phyloP scores from a whole-genome alignment of 225 moss, liverwort and hornwort genomes.

The Rhytidiadelphus loreus region DNA sequence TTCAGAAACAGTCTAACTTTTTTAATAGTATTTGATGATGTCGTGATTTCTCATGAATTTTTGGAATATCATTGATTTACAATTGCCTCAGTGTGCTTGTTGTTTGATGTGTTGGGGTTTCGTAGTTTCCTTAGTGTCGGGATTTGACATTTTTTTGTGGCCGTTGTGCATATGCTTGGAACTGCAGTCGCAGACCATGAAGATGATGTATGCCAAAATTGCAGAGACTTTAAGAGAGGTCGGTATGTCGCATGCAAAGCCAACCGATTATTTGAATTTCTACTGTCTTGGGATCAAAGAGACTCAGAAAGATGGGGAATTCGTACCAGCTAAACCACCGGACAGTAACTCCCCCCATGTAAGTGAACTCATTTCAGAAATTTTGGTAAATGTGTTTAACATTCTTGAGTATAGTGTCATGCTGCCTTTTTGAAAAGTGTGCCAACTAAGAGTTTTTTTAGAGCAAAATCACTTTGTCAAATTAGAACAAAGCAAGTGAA shows the following conservation, averaged over 20 bases:
- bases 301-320: constrained; percentile 31
- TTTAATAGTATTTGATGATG: not conserved
- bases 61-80: not conserved
- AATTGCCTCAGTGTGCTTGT: too few relatives aligned
- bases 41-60: not conserved
- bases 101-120: not conserved
- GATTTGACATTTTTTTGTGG: not conserved
- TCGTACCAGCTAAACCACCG: constrained; percentile 36
- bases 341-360: constrained; percentile 58
- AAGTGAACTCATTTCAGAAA: not conserved
- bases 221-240: constrained; percentile 59
- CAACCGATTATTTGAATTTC: constrained; percentile 80
- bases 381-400: too few relatives aligned
- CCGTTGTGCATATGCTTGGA: not conserved
- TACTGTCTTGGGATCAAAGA: constrained; percentile 76
- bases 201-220: constrained; percentile 90
- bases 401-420: not conserved
- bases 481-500: not conserved
- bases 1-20: not conserved
- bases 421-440: not conserved
- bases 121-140: not conserved
- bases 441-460: not conserved
- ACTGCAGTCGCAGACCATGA: constrained; percentile 63
- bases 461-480: not conserved
- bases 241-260: constrained; percentile 25